Conservation (phyloP, 1,139 yeast genomes). For the Wickerhamiella infanticola region DNA sequence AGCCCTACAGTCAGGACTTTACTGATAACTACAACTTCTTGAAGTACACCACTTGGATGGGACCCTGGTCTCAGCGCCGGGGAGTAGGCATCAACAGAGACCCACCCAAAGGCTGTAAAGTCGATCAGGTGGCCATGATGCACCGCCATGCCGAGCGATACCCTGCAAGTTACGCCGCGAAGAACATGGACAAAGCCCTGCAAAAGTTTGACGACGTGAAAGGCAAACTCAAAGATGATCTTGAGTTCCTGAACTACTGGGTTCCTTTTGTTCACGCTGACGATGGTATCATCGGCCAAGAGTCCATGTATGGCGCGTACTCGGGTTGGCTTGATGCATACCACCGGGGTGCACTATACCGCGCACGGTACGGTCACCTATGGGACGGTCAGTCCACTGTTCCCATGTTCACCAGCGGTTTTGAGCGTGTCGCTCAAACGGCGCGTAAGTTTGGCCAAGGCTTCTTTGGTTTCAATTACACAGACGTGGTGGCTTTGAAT, state of each 20-base stretch:
- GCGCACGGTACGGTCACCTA: constrained; percentile 18
- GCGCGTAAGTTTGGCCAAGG: constrained; percentile 22
- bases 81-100: constrained; percentile 30
- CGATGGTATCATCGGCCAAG: constrained; percentile 17
- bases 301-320: constrained; percentile 16
- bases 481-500: constrained; percentile 17
- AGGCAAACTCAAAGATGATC: constrained; percentile 6
- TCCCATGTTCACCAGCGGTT: constrained; percentile 19
- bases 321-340: constrained; percentile 15
- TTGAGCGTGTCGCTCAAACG: constrained; percentile 19
- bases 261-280: constrained; percentile 24
- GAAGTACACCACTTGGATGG: constrained; percentile 29
- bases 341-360: constrained; percentile 15
- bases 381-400: constrained; percentile 12
- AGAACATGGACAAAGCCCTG: constrained; percentile 4
- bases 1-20: constrained; percentile 20
- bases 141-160: constrained; percentile 64
- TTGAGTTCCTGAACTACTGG: constrained; percentile 10
- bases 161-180: constrained; percentile 25
- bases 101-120: constrained; percentile 35
- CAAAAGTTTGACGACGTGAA: constrained; percentile 4
- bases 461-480: constrained; percentile 19
- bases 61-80: constrained; percentile 28
- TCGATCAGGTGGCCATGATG: constrained; percentile 48
- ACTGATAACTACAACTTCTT: constrained; percentile 20